Percentiles rank a stretch among this genome's conserved stretches.
Evolutionary conservation across 78 protist species (phyloP).

Genomic region (Andalucia godoyi): DNA sequence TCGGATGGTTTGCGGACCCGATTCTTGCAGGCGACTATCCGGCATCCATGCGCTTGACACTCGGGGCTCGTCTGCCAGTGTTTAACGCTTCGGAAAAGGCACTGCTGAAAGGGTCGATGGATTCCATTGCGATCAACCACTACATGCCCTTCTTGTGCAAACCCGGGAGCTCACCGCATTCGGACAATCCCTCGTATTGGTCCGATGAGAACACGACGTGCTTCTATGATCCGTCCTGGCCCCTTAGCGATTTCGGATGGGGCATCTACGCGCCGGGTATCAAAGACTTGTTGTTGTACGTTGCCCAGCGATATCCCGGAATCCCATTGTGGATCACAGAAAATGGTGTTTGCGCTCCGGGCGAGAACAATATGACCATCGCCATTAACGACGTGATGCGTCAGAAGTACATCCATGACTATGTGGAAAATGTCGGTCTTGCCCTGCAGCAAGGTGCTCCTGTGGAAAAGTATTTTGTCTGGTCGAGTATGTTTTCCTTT

Average conservation of each 20-base stretch:
- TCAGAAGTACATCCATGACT: no score
- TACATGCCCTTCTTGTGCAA: slow-evolving; percentile 28
- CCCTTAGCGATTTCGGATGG: background rate
- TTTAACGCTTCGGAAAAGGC: background rate
- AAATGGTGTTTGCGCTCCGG: slow-evolving; percentile 31
- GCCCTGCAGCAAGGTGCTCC: no score
- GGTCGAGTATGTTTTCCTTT: no score
- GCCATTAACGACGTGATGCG: no score
- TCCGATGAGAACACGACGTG: no score
- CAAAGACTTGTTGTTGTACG: no score
- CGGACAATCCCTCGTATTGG: no score
- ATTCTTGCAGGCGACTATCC: slow-evolving; percentile 33
- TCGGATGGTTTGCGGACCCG: slow-evolving; percentile 40
- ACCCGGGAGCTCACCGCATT: no score
- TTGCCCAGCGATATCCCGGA: slow-evolving; percentile 6
- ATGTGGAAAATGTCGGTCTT: no score
- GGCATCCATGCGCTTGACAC: slow-evolving; percentile 1
- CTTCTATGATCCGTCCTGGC: background rate
- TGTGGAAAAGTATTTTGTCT: no score
- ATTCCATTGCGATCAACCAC: slow-evolving; percentile 40
- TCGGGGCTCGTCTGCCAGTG: slow-evolving; percentile 28
- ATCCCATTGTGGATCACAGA: slow-evolving; percentile 41
- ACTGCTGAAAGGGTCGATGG: slow-evolving; percentile 20
- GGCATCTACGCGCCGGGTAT: no score
- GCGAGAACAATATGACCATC: background rate